phyloP scores from a whole-genome alignment of 495 filamentous ascomycete species.

The Hypoxylon cercidicola region DNA sequence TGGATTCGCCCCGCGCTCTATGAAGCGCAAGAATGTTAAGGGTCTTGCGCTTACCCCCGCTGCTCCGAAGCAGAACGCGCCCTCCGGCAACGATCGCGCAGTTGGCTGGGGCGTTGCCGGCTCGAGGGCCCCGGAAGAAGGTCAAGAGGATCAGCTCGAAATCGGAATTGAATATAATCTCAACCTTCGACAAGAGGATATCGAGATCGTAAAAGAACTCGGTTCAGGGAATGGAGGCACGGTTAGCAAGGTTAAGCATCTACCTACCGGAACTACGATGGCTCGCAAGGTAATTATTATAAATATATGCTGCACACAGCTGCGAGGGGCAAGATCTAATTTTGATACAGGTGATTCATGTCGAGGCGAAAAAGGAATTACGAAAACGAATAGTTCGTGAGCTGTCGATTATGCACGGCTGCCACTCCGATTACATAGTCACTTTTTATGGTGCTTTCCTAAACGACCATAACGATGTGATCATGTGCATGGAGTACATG shows the following conservation, averaged over 20 bases:
- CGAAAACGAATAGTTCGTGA: constrained; percentile 96
- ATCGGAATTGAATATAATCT: constrained; percentile 97
- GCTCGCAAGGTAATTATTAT: constrained; percentile 81
- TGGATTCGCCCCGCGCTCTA: constrained; percentile 83
- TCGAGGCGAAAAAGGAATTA: constrained; percentile 96
- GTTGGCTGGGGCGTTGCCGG: constrained; percentile 65
- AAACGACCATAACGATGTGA: constrained; percentile 94
- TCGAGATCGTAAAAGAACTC: constrained; percentile 92
- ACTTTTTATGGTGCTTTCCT: constrained; percentile 97
- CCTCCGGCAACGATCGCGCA: constrained; percentile 61
- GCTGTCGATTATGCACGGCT: constrained; percentile 97
- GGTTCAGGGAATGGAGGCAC: constrained; percentile 97
- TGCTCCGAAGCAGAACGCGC: constrained; percentile 61
- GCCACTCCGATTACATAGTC: constrained; percentile 95
- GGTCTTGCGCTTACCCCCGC: constrained; percentile 85
- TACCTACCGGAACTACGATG: constrained; percentile 95
- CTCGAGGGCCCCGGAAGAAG: constrained; percentile 63
- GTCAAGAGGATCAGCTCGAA: constrained; percentile 78
- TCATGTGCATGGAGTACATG: constrained; percentile 99
- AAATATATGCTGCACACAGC: background rate
- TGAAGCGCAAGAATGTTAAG: constrained; percentile 98
- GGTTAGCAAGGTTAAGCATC: constrained; percentile 96
- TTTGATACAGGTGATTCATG: constrained; percentile 83
- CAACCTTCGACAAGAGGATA: constrained; percentile 89
- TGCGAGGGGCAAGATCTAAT: constrained; percentile 7